Evolutionary conservation across 1,139 yeast species (phyloP), one percentile per base, ranked within the genome.

Genomic region (Debaryomycetaceae sp.): DNA sequence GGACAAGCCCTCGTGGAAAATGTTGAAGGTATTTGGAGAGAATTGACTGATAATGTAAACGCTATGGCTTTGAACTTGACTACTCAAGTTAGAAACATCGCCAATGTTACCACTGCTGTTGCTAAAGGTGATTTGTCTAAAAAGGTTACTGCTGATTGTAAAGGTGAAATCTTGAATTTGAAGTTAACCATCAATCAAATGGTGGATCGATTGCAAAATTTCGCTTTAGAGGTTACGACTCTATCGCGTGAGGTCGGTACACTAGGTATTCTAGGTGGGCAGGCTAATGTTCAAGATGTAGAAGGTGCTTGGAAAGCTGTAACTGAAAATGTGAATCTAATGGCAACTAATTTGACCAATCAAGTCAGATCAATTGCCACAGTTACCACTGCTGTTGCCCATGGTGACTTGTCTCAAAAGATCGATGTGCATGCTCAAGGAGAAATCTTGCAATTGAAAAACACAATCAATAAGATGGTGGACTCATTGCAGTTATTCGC

Each of bases 281-380:
- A 87, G 60, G 95, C 95, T 4, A 86, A 86, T 58, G 95, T 87
- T 14, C 89, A 86, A 52, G 95, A 87, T 60, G 95, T 87, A 22
- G 95, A 87, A 63, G 96, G 96, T 37, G 91, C 94, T 7, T 87
- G 95, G 95, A 87, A 86, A 55, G 95, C 89, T 33, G 87, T 87
- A 34, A 87, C 95, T 0, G 94, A 86, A 59, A 87, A 87, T 53
- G 95, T 87, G 46, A 87, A 87, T 56, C 78, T 85, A 34, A 87
- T 87, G 96, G 96, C 96, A 2, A 81, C 88, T 5, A 87, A 87
- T 60, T 72, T 87, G 56, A 87, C 96, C 1, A 86, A 85, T 49
- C 96, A 87, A 67, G 95, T 87, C 53, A 78, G 96, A 63, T 81
- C 92, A 4, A 87, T 87, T 54, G 95, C 95, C 6, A 85, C 91